These are phyloP conservation scores for Alloteropsis semialata DNA, from an alignment of 176 grass and related monocot species.

Conservation along the genomic window DNA sequence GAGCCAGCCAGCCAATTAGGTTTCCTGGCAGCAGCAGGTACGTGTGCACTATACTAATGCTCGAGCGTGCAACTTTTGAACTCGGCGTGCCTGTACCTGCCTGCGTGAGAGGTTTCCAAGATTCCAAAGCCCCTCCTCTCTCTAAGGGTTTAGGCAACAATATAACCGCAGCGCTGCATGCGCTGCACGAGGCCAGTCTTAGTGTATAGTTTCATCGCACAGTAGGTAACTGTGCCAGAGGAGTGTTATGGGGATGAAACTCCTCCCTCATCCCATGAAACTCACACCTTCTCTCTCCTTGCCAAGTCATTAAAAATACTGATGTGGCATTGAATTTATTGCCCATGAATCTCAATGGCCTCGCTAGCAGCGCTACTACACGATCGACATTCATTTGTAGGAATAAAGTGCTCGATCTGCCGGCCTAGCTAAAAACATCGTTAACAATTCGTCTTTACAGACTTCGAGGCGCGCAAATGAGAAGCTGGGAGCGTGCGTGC, in stretches of 20 bases:
- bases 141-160: background rate
- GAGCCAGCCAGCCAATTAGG: background rate
- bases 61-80: conserved; percentile 30
- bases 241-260: no score
- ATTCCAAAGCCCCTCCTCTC: conserved; percentile 29
- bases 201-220: no score
- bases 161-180: background rate
- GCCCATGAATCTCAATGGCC: no score
- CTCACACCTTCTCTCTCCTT: no score
- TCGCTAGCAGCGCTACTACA: background rate
- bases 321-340: no score
- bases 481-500: background rate
- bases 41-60: conserved; percentile 1
- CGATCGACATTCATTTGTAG: background rate
- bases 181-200: no score
- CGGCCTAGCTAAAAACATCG: conserved; percentile 28
- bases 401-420: conserved; percentile 23
- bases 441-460: background rate
- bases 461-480: conserved; percentile 19
- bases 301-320: no score
- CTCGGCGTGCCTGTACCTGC: background rate
- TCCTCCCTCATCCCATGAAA: no score
- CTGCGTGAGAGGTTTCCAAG: conserved; percentile 16
- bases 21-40: background rate
- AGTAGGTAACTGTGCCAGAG: no score